phyloP scores from a whole-genome alignment of 208 protist species.

The Leishmania gerbilli region DNA sequence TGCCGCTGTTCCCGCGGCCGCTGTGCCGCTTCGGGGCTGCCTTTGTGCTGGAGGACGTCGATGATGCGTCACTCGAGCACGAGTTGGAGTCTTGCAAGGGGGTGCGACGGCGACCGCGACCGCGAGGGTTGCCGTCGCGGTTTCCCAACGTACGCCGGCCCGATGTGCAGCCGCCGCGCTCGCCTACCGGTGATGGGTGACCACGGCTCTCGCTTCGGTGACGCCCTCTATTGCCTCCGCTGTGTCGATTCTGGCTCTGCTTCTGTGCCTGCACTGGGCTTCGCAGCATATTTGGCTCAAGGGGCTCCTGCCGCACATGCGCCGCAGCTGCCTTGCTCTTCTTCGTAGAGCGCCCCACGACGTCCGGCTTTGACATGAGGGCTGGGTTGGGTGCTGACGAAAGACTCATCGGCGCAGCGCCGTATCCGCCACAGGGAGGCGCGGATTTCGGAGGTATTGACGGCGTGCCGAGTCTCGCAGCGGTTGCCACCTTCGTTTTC shows the following conservation, averaged over 20 bases:
- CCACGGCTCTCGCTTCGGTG: conserved; percentile 1
- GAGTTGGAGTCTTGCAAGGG: conserved; percentile 5
- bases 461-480: neutral
- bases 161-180: conserved; percentile 4
- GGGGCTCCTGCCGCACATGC: conserved; percentile 10
- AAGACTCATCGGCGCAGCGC: neutral
- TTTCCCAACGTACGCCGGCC: neutral
- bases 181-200: conserved; percentile 2
- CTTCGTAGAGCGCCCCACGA: conserved; percentile 34
- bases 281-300: neutral
- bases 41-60: neutral
- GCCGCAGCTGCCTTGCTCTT: conserved; percentile 24
- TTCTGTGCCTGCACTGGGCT: neutral
- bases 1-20: neutral
- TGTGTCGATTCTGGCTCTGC: neutral
- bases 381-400: neutral
- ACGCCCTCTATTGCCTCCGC: neutral
- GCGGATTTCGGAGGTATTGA: neutral
- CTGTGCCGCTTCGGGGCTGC: conserved; percentile 9
- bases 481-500: neutral
- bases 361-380: conserved; percentile 4
- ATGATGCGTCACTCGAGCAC: conserved; percentile 1
- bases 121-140: conserved; percentile 3
- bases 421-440: neutral
- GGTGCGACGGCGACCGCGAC: conserved; percentile 15